A percentile compares a stretch with the other conserved stretches of the same genome.
Conservation (phyloP, 129 eudicot genomes). For the Pittosporum tobira region DNA sequence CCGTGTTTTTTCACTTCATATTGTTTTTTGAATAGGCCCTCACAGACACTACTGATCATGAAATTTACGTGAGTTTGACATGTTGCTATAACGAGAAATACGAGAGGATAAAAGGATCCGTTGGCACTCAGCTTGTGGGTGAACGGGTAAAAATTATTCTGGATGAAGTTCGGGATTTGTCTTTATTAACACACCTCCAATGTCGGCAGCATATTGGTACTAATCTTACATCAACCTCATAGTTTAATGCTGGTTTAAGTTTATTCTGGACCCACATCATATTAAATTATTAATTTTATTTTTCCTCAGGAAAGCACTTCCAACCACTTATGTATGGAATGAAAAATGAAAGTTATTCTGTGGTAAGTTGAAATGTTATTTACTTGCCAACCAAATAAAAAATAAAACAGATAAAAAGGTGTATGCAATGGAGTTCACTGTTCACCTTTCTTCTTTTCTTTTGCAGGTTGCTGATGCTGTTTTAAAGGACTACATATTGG, state of each 20-base stretch:
- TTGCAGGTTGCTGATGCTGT: constrained; percentile 79
- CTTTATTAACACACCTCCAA: constrained; percentile 51
- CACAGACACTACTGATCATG: constrained; percentile 72
- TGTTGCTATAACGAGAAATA: constrained; percentile 58
- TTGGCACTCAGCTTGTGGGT: constrained; percentile 88
- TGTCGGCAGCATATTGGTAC: constrained; percentile 85
- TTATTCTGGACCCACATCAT: constrained; percentile 2
- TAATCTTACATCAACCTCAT: background rate
- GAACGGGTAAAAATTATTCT: constrained; percentile 88
- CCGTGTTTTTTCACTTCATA: background rate
- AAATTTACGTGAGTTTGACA: constrained; percentile 63
- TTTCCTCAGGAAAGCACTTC: constrained; percentile 64
- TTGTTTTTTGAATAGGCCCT: constrained; percentile 51
- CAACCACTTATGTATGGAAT: constrained; percentile 62
- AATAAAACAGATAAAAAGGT: background rate
- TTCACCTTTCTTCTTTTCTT: constrained; percentile 2
- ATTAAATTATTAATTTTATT: constrained; percentile 5
- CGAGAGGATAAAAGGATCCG: constrained; percentile 70
- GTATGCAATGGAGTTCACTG: background rate
- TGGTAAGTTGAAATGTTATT: constrained; percentile 37
- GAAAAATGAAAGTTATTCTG: constrained; percentile 50
- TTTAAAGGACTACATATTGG: constrained; percentile 64
- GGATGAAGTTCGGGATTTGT: constrained; percentile 62
- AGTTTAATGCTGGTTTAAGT: background rate
- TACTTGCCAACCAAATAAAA: background rate